Evolutionary conservation across 768 basidiomycete genomes (phyloP).

Genomic region (Dioszegia aurantiaca): DNA sequence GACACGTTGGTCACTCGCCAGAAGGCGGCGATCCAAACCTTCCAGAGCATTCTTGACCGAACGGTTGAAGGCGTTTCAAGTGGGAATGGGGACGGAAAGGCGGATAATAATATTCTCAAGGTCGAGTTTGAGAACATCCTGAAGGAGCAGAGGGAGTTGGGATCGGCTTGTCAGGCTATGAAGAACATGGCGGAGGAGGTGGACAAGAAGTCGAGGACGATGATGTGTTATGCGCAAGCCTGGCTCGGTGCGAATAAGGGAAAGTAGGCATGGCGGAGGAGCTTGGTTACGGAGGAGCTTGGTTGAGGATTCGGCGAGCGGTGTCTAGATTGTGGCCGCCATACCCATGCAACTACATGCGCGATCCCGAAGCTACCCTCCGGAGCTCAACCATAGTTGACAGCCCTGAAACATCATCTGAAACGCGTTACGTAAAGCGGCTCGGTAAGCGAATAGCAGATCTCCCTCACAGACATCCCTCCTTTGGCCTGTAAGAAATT

Average conservation of each 20-base stretch:
- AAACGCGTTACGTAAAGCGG: slow-evolving; percentile 4
- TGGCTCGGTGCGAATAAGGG: not conserved
- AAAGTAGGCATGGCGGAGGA: not conserved
- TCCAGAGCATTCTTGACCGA: no score
- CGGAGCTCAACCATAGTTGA: no score
- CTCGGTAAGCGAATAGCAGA: not conserved
- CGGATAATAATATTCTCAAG: not conserved
- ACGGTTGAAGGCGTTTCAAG: not conserved
- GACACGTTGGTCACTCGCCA: no score
- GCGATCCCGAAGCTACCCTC: no score
- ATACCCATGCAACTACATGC: not conserved
- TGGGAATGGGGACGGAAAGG: not conserved
- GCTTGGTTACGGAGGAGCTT: no score
- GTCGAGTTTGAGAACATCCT: not conserved
- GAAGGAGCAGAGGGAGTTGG: not conserved
- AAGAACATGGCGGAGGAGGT: not conserved
- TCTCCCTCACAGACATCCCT: no score
- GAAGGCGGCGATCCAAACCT: no score
- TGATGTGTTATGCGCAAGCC: not conserved
- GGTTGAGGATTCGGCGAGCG: not conserved
- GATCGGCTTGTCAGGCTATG: not conserved
- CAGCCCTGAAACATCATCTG: no score
- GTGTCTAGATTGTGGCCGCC: no score
- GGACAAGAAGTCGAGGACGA: not conserved
- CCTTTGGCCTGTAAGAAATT: no score